These are phyloP conservation scores for Penicillium alfredii DNA, from an alignment of 495 filamentous ascomycete species.

Conservation along the genomic window DNA sequence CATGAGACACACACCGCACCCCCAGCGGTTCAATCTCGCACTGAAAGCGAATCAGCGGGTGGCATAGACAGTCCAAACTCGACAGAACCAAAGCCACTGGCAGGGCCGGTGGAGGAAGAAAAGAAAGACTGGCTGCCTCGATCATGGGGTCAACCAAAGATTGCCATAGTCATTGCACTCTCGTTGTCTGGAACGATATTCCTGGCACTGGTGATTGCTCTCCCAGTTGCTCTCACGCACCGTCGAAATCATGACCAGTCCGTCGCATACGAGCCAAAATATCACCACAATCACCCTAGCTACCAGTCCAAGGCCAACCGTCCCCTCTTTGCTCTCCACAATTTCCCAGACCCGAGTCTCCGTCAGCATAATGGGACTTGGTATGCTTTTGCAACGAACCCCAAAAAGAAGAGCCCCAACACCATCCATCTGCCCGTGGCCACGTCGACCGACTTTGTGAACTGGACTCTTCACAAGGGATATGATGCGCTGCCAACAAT, in stretches of 20 bases:
- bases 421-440: constrained; percentile 26
- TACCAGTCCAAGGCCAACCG: constrained; percentile 17
- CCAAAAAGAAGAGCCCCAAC: constrained; percentile 14
- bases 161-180: constrained; percentile 8
- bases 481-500: constrained; percentile 27
- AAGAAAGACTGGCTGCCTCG: constrained; percentile 8
- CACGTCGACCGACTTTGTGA: constrained; percentile 26
- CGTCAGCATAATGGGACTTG: constrained; percentile 28
- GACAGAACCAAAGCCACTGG: background rate
- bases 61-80: background rate
- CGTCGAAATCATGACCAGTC: constrained; percentile 3
- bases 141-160: constrained; percentile 12
- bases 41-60: background rate
- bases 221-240: constrained; percentile 17
- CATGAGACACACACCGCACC: too few species aligned
- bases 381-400: constrained; percentile 33
- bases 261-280: constrained; percentile 2
- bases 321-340: constrained; percentile 17
- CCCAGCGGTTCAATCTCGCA: too few species aligned
- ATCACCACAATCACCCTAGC: constrained; percentile 12
- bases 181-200: constrained; percentile 10
- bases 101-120: background rate
- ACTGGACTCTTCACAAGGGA: constrained; percentile 23
- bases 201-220: constrained; percentile 14
- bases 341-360: constrained; percentile 37